Evolutionary conservation across 1,284 basidiomycete species (phyloP).

Genomic region (Puccinia horiana): DNA sequence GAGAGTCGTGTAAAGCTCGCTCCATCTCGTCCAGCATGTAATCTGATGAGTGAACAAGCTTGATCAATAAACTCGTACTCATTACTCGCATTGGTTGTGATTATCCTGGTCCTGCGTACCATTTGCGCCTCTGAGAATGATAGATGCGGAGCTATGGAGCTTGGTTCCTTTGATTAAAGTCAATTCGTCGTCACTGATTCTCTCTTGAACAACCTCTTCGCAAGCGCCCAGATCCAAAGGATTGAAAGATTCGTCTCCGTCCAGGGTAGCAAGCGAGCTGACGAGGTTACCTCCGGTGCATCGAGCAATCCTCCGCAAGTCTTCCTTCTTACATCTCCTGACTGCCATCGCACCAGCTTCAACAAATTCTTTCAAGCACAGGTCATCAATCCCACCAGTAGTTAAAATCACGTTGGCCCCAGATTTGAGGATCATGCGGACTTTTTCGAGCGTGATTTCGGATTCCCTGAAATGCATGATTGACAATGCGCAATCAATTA

Average conservation of each 20-base stretch:
- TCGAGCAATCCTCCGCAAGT: constrained; percentile 92
- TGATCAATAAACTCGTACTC: background rate
- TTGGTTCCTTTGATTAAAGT: constrained; percentile 98
- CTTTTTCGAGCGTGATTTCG: constrained; percentile 93
- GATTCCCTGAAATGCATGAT: constrained; percentile 69
- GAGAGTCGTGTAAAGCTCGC: constrained; percentile 87
- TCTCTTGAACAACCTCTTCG: constrained; percentile 94
- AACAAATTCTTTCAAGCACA: constrained; percentile 97
- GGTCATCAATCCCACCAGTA: constrained; percentile 97
- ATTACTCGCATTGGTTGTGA: background rate
- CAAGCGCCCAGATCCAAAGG: constrained; percentile 82
- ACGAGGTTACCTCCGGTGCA: constrained; percentile 94
- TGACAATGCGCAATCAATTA: constrained; percentile 19
- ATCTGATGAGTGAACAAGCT: constrained; percentile 62
- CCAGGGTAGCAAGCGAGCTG: constrained; percentile 89
- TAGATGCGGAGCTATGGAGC: constrained; percentile 87
- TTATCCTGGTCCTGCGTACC: constrained; percentile 51
- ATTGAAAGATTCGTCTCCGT: constrained; percentile 98
- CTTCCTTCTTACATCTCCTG: constrained; percentile 94
- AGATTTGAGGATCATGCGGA: constrained; percentile 90
- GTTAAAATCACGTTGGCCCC: constrained; percentile 97
- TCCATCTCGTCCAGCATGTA: constrained; percentile 99
- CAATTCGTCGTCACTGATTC: constrained; percentile 97
- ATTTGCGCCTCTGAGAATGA: constrained; percentile 93
- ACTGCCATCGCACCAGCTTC: constrained; percentile 99